A percentile compares a stretch with the other conserved stretches of the same genome.
Conservation (phyloP, 495 filamentous ascomycete genomes). For the Bacidia gigantensis region DNA sequence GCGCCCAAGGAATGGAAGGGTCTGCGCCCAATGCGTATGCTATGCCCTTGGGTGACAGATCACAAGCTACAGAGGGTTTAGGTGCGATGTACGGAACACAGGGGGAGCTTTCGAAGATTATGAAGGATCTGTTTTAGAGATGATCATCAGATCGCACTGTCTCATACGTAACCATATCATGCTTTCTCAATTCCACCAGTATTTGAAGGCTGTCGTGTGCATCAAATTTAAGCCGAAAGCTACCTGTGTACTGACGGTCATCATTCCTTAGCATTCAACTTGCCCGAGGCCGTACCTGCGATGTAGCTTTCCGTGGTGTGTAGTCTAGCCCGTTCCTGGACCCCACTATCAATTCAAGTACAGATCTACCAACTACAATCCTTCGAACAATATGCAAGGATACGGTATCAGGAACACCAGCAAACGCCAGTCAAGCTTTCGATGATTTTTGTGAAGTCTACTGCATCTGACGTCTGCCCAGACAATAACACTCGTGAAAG, state of each 20-base stretch:
- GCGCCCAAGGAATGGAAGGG: constrained; percentile 22
- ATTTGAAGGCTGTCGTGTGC: too few relatives aligned
- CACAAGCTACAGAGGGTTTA: constrained; percentile 33
- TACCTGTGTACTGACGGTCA: too few relatives aligned
- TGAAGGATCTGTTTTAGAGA: constrained; percentile 49
- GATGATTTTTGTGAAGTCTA: too few relatives aligned
- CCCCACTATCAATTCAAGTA: background rate
- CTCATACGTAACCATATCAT: background rate
- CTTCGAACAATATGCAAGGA: background rate
- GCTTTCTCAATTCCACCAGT: too few relatives aligned
- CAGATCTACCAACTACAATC: background rate
- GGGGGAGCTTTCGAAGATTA: constrained; percentile 48
- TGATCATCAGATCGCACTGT: too few relatives aligned
- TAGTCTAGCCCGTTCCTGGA: background rate
- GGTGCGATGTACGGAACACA: constrained; percentile 43
- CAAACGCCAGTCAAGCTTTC: too few relatives aligned
- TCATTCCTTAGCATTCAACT: too few relatives aligned
- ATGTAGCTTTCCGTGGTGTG: background rate
- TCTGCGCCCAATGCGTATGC: constrained; percentile 29
- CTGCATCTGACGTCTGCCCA: too few relatives aligned
- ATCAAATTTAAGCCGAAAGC: too few relatives aligned
- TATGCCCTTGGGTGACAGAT: constrained; percentile 29
- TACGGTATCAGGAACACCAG: too few relatives aligned
- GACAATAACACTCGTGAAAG: too few relatives aligned
- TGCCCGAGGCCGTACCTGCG: too few relatives aligned